Conservation (phyloP, 2,329 filamentous ascomycete genomes). For the Fusarium chaquense region DNA sequence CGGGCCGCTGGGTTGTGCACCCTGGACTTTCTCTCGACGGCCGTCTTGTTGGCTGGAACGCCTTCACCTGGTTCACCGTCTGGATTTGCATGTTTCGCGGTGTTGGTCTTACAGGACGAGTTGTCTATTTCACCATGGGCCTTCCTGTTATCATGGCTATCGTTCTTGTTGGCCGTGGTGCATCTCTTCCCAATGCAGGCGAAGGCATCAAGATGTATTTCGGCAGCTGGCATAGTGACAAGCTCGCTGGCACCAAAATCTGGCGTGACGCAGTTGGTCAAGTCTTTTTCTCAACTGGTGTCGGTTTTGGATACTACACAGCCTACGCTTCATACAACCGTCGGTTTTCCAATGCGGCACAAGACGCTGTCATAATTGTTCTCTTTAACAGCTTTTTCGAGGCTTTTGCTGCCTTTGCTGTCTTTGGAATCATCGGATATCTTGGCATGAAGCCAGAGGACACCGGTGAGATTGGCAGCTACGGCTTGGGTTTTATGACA, state of each 20-base stretch:
- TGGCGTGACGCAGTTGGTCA: conserved; percentile 68
- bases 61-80: not conserved
- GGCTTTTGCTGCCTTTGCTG: not conserved
- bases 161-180: not conserved
- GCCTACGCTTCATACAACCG: conserved; percentile 67
- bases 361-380: not conserved
- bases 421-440: not conserved
- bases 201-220: conserved; percentile 8
- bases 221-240: not conserved
- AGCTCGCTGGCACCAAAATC: not conserved
- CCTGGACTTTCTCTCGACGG: not conserved
- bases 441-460: not conserved
- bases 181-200: not conserved
- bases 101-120: not conserved
- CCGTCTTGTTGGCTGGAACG: not conserved
- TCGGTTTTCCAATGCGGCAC: conserved; percentile 57
- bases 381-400: not conserved
- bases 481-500: not conserved
- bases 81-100: not conserved
- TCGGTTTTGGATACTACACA: conserved; percentile 67
- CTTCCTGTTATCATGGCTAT: not conserved
- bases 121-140: conserved; percentile 3
- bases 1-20: not conserved
- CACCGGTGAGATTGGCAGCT: not conserved
- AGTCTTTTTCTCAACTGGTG: conserved; percentile 54